Percentiles rank a stretch among this genome's conserved stretches.
Conservation (phyloP, 495 filamentous ascomycete genomes). For the Aspergillus bridgeri region DNA sequence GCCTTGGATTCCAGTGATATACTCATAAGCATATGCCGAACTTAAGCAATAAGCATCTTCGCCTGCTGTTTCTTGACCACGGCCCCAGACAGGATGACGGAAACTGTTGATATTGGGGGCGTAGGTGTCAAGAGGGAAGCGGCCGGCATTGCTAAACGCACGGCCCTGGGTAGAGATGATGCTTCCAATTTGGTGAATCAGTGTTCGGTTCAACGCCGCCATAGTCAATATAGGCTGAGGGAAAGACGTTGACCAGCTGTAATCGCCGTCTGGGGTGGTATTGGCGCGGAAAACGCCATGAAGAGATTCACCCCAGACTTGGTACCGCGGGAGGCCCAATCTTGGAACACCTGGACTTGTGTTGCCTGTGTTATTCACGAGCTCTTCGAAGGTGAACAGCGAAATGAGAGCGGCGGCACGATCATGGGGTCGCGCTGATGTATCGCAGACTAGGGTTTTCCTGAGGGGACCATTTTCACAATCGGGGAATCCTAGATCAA, state of each 20-base stretch:
- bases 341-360: constrained; percentile 52
- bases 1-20: constrained; percentile 61
- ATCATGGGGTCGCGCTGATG: constrained; percentile 39
- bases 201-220: constrained; percentile 56
- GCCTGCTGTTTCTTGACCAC: constrained; percentile 61
- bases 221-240: constrained; percentile 58
- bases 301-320: constrained; percentile 48
- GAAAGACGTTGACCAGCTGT: constrained; percentile 59
- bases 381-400: constrained; percentile 50
- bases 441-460: constrained; percentile 45
- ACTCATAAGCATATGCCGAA: constrained; percentile 50
- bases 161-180: constrained; percentile 62
- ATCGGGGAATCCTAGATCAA: constrained; percentile 32
- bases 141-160: constrained; percentile 62
- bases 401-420: constrained; percentile 44
- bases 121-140: constrained; percentile 59
- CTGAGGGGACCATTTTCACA: constrained; percentile 32
- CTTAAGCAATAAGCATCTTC: constrained; percentile 58
- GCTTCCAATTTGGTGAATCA: constrained; percentile 55
- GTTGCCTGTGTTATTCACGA: constrained; percentile 56
- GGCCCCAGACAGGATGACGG: constrained; percentile 57
- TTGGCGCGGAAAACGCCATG: constrained; percentile 58
- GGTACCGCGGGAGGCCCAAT: constrained; percentile 53
- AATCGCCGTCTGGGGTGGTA: constrained; percentile 48
- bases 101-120: constrained; percentile 70